Conservation (phyloP, 208 protist species). For the Acanthamoeba triangularis region DNA sequence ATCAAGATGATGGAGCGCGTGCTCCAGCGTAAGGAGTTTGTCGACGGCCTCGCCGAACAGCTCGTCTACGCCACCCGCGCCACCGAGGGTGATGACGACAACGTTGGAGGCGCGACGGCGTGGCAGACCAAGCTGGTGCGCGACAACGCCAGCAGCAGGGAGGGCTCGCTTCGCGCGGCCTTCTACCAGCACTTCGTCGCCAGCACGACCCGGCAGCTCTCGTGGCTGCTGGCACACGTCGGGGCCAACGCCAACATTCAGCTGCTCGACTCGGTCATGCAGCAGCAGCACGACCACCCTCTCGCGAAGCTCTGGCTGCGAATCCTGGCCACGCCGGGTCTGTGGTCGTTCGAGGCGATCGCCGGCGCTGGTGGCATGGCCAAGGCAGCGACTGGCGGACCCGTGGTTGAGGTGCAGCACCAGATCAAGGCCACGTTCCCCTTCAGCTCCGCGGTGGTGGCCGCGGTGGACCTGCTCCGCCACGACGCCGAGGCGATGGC, state of each 20-base stretch:
- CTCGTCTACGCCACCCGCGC: background rate
- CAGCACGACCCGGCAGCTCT: background rate
- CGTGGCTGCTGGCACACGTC: constrained; percentile 27
- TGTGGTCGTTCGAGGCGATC: constrained; percentile 19
- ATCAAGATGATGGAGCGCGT: constrained; percentile 49
- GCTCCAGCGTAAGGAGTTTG: background rate
- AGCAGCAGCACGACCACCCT: background rate
- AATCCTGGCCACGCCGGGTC: background rate
- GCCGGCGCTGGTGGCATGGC: background rate
- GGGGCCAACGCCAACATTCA: constrained; percentile 45
- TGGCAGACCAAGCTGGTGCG: background rate
- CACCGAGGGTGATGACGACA: background rate
- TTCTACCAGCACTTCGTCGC: constrained; percentile 53
- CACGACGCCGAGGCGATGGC: background rate
- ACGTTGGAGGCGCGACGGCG: background rate
- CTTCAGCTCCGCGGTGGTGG: constrained; percentile 3
- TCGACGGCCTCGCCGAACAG: constrained; percentile 1
- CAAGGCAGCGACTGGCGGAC: background rate
- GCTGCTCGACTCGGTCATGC: background rate
- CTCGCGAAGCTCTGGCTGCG: constrained; percentile 41
- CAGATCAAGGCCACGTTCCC: constrained; percentile 58
- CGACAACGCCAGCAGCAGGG: background rate
- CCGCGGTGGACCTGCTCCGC: constrained; percentile 37
- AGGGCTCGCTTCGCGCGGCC: constrained; percentile 33
- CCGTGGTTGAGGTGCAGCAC: background rate